Evolutionary conservation across 2,329 filamentous ascomycete genomes (phyloP).

Genomic region (Aspergillus pseudoviridinutans): DNA sequence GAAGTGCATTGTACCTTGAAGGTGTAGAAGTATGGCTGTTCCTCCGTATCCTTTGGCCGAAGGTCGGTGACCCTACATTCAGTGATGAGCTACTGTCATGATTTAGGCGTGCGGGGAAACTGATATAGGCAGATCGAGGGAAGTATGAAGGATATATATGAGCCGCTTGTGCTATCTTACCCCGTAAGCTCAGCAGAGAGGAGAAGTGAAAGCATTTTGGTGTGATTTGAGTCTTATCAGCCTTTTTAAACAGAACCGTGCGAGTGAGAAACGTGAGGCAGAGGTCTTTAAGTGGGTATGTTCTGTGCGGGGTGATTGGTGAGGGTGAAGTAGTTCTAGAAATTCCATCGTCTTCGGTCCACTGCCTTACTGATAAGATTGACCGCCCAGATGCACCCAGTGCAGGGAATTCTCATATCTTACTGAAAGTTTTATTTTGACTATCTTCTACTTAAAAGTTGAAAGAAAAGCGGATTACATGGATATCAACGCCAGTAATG

Average conservation of each 20-base stretch:
- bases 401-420: not conserved
- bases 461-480: conserved; percentile 13
- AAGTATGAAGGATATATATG: not conserved
- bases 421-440: not conserved
- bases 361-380: not conserved
- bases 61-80: conserved; percentile 77
- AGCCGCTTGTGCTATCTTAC: conserved; percentile 18
- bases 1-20: conserved; percentile 99
- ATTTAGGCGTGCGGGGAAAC: conserved; percentile 14
- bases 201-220: conserved; percentile 38
- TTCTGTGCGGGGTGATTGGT: not conserved
- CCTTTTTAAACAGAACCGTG: not conserved
- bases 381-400: not conserved
- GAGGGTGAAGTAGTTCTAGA: not conserved
- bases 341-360: not conserved
- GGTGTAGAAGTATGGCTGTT: conserved; percentile 88
- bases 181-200: conserved; percentile 37
- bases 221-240: not conserved
- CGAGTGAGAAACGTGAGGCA: not conserved
- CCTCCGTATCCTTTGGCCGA: conserved; percentile 74
- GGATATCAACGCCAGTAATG: conserved; percentile 25
- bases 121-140: not conserved
- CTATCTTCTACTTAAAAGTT: not conserved
- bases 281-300: not conserved
- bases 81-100: conserved; percentile 7